These are phyloP conservation scores for Ilyonectria destructans DNA, from an alignment of 2,329 filamentous ascomycete genomes.

Conservation along the genomic window DNA sequence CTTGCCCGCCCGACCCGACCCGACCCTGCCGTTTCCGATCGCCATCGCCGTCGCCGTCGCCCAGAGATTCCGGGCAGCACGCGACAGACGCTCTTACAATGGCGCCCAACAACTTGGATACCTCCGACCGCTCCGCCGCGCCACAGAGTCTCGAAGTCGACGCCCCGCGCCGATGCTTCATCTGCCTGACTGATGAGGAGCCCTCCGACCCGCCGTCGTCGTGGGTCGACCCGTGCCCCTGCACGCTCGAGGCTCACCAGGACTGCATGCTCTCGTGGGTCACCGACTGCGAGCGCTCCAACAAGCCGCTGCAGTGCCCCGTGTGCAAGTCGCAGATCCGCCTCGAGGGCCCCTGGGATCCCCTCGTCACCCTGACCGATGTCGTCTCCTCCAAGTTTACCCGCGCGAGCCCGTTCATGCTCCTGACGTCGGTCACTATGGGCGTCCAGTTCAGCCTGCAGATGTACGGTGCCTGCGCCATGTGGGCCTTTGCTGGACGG, in stretches of 20 bases:
- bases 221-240: conserved; percentile 93
- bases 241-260: conserved; percentile 92
- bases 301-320: conserved; percentile 83
- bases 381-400: conserved; percentile 70
- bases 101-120: background rate
- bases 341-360: conserved; percentile 82
- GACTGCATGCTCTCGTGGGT: conserved; percentile 93
- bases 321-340: conserved; percentile 90
- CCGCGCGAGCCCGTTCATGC: conserved; percentile 72
- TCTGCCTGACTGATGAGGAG: conserved; percentile 73
- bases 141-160: conserved; percentile 22
- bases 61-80: conserved; percentile 15
- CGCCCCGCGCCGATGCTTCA: conserved; percentile 70
- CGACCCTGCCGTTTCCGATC: conserved; percentile 32
- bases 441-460: conserved; percentile 68
- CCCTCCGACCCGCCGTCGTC: conserved; percentile 64
- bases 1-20: conserved; percentile 9
- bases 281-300: conserved; percentile 83
- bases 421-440: conserved; percentile 72
- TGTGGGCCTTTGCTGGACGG: conserved; percentile 69
- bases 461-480: conserved; percentile 67
- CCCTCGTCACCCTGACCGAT: conserved; percentile 78
- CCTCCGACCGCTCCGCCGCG: conserved; percentile 9
- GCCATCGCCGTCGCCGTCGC: conserved; percentile 12
- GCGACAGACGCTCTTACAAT: conserved; percentile 17